Evolutionary conservation across 352 stramenopile species (phyloP), one percentile per base, ranked within the genome.

Genomic region (Pythium folliculosum): DNA sequence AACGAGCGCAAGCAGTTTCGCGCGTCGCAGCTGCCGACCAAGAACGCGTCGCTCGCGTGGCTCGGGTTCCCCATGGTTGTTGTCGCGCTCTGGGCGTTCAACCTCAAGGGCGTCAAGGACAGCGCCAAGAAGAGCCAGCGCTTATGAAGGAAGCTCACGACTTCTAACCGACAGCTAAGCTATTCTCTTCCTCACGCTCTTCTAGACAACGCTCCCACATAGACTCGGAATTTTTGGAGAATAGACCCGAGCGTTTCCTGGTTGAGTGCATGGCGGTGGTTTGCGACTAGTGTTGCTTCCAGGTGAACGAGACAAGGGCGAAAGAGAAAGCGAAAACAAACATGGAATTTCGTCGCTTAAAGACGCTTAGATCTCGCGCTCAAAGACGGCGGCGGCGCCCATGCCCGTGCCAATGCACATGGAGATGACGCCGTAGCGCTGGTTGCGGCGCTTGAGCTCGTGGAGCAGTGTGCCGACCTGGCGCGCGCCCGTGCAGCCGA

Each of bases 331-430:
- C 21, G 43, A 30, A 50, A 19, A 61, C 22, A 19, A n/a, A 50
- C 37, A 52, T 62, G 55, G 6, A 58, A 58, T 58, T 27, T 19
- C 13, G 6, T 23, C 16, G 19, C 22, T 17, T 4, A 6, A 45
- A 13, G 19, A n/a, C 10, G 30, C 50, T 66, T 71, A 66, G 32
- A 66, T 60, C 55, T 89, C 80, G 50, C 90, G 88, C 77, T 98
- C 94, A 54, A 98, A 86, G 52, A 98, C 84, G 47, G 92, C 91
- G 59, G 96, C 96, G 25, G 91, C 94, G 38, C 94, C 96, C 91
- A 98, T 98, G 58, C 96, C 96, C 56, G 90, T 97, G 66, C 96
- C 96, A 75, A 98, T 97, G 78, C 96, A 99, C 92, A 99, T 98
- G 60, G 86, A 96, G 52, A 98, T 91, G 56, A 98, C 86, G 56